Base-by-base conservation (phyloP, 2,329 filamentous ascomycete genomes). In the Knufia fluminis region DNA sequence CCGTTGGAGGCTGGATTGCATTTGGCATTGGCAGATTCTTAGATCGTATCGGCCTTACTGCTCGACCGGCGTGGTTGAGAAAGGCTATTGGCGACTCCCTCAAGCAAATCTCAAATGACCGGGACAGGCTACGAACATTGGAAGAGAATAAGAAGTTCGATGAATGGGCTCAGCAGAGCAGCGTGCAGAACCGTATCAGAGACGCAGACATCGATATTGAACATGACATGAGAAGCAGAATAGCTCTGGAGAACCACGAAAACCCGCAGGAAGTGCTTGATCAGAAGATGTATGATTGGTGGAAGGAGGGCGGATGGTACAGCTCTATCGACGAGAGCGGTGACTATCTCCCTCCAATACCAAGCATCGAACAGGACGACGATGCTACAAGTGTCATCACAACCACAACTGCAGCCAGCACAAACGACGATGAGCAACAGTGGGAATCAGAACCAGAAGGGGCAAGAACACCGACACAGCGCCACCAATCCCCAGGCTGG, bases 261-360 rank as follows among this genome's bases (percentile, higher is more conserved):
- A 64, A 61, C 60, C 64, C 4, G 70, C 80, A 35, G 85, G 76
- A 77, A 23, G 77, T 79, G 33, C 71, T 96, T 2, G 84, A 91
- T 55, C 74, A 76, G 1, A 82, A 80, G 51, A 70, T 96, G 1
- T 97, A 96, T 64, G 73, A 74, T 24, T 92, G 90, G 79, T 97
- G 88, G 85, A 80, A 85, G 46, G 73, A 75, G 48, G 88, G 87
- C 17, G 88, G 86, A 6, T 86, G 86, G 70, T 96, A 88, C 82
- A 90, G 91, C 1, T 82, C 83, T 14, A 74, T 82, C 26, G 91
- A 97, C 63, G 74, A 75, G 3, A 95, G 86, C 60, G 86, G 85
- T 23, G 85, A 91, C 54, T 97, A 90, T 36, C 33, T 36, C 6
- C 33, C 33, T 64, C 65, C 72, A 26, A 82, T 82, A 1, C 60